Evolutionary conservation across 2,329 filamentous ascomycete species (phyloP).

Genomic region (Trichothecium sympodiale): DNA sequence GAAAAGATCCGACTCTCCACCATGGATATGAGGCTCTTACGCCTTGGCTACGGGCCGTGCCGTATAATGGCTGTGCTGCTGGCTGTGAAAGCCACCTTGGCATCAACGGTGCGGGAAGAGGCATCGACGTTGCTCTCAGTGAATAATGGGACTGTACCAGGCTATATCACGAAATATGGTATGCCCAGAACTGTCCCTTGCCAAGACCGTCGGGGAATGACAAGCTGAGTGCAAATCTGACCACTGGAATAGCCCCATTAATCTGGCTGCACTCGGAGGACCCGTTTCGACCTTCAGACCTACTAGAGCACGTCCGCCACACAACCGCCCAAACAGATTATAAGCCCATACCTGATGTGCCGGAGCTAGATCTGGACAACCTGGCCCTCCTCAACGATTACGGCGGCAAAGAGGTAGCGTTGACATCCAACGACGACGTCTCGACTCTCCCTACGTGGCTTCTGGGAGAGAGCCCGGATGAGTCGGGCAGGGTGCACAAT

Average conservation of each 20-base stretch:
- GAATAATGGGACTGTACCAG: too few relatives aligned
- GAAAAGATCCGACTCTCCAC: too few relatives aligned
- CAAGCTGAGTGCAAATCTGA: too few relatives aligned
- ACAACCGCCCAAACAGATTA: constrained; percentile 12
- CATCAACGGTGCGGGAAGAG: too few relatives aligned
- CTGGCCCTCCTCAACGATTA: constrained; percentile 13
- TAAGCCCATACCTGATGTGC: constrained; percentile 8
- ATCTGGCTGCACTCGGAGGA: constrained; percentile 21
- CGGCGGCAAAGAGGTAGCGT: constrained; percentile 9
- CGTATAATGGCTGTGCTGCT: too few relatives aligned
- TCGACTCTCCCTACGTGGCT: constrained; percentile 13
- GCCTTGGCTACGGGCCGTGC: too few relatives aligned
- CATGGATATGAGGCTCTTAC: too few relatives aligned
- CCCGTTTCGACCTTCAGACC: constrained; percentile 16
- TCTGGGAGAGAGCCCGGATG: constrained; percentile 12
- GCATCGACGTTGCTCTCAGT: too few relatives aligned
- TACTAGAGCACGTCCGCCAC: constrained; percentile 17
- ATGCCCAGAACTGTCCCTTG: too few relatives aligned
- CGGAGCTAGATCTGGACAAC: constrained; percentile 15
- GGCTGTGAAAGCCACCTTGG: too few relatives aligned
- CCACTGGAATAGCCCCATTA: constrained; percentile 20
- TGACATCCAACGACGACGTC: constrained; percentile 15
- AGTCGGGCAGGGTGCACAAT: constrained; percentile 10
- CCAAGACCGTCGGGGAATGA: too few relatives aligned
- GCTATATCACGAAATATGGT: too few relatives aligned